Conservation (phyloP, 352 stramenopile genomes). For the Globisporangium paroecandrum region DNA sequence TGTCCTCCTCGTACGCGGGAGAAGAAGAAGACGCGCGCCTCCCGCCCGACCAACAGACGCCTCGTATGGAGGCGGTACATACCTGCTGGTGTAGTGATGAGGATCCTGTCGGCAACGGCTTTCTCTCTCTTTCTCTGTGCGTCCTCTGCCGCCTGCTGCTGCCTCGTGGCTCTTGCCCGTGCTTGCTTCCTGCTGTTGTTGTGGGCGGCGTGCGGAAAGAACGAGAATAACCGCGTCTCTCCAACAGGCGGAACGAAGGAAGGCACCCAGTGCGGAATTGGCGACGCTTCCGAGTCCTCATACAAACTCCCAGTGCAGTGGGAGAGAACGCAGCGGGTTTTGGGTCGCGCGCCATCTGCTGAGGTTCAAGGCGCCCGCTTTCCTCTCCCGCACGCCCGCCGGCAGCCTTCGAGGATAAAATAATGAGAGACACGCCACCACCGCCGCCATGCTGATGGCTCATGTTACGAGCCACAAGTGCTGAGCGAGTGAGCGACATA, state of each 20-base stretch:
- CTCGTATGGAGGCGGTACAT: background rate
- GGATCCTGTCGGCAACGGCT: background rate
- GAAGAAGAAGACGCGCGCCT: background rate
- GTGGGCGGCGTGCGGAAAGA: background rate
- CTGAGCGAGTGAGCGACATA: background rate
- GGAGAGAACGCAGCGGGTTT: background rate
- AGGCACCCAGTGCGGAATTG: background rate
- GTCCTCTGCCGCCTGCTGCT: slow-evolving; percentile 4
- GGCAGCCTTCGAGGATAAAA: background rate
- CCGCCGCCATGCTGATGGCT: background rate
- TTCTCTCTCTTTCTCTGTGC: background rate
- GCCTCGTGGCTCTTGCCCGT: background rate
- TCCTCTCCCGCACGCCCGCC: slow-evolving; percentile 1
- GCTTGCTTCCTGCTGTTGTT: background rate
- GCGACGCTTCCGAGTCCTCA: background rate
- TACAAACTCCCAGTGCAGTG: slow-evolving; percentile 5
- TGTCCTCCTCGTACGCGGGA: background rate
- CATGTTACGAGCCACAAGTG: background rate
- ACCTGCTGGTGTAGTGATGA: background rate
- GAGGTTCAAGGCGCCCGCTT: background rate
- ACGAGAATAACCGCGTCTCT: slow-evolving; percentile 5
- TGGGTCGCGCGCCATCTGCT: slow-evolving; percentile 2
- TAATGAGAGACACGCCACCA: background rate
- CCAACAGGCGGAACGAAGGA: background rate
- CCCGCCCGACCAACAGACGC: background rate